Evolutionary conservation across 306 rosid genomes (phyloP).

Genomic region (Ammopiptanthus mongolicus): DNA sequence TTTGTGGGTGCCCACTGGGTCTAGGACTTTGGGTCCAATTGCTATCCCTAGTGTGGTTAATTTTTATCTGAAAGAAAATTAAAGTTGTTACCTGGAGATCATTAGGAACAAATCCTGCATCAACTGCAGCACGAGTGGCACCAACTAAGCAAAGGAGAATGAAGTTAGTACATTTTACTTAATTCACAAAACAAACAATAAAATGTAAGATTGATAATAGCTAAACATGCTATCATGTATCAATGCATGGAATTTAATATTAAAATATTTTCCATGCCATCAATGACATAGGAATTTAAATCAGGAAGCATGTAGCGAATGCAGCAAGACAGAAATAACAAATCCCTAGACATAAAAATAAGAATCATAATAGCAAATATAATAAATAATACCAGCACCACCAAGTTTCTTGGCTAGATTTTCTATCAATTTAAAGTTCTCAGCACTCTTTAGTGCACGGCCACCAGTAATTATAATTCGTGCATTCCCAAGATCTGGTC

Average conservation of each 20-base stretch:
- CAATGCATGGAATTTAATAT: neutral
- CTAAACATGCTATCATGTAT: neutral
- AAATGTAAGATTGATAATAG: neutral
- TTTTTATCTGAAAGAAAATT: slow-evolving; percentile 13
- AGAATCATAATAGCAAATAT: slow-evolving; percentile 14
- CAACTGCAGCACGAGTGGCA: slow-evolving; percentile 98
- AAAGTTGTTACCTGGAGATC: slow-evolving; percentile 74
- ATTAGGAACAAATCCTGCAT: slow-evolving; percentile 90
- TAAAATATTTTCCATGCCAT: neutral
- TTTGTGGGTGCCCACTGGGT: no score
- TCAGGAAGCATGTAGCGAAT: neutral
- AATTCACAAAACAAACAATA: slow-evolving; percentile 2
- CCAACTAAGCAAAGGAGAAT: slow-evolving; percentile 59
- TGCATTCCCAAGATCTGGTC: slow-evolving; percentile 95
- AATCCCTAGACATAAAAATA: neutral
- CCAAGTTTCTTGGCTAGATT: slow-evolving; percentile 83
- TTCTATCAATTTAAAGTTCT: slow-evolving; percentile 91
- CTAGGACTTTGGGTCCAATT: no score
- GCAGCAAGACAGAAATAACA: neutral
- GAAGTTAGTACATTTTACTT: slow-evolving; percentile 19
- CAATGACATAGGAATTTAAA: slow-evolving; percentile 6
- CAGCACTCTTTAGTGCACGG: slow-evolving; percentile 82
- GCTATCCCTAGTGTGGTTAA: neutral
- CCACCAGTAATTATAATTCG: slow-evolving; percentile 80
- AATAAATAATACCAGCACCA: slow-evolving; percentile 68